Evolutionary conservation across 2,329 filamentous ascomycete species (phyloP), one percentile per base, ranked within the genome.

Genomic region (Huntiella abstrusa): DNA sequence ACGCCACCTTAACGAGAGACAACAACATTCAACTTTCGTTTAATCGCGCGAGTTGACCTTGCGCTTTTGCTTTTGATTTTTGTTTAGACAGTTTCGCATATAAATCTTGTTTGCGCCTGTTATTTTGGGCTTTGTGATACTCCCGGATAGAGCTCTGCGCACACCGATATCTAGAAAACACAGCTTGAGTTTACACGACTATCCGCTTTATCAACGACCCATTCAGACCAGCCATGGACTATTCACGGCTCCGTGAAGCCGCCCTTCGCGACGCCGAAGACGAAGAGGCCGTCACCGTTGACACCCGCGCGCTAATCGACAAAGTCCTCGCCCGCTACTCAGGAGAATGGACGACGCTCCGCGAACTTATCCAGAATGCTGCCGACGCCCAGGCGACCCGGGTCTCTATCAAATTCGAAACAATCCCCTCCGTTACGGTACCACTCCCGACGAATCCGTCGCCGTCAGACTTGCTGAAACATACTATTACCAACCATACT

Each of bases 351-450:
- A 86, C 76, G 4, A 82, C 73, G 6, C 65, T 98, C 13, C 77
- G 91, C 67, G 91, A 98, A 60, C 77, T 98, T 51, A 86, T 98
- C 39, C 91, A 98, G 58, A 98, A 98, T 59, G 91, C 91, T n/a
- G 88, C 91, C 52, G 91, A 98, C 65, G 91, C 91, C 16, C 83
- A 87, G 57, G 91, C 91, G 41, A 83, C 79, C 12, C 87, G 77
- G 47, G 88, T 96, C 54, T 82, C 76, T 40, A 84, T 98, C 58
- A 87, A 82, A 55, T 93, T 91, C 68, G 88, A 98, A 60, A 94
- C 88, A 2, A 62, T 83, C 12, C 87, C 88, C 1, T 95, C 88
- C 32, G 74, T 78, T 2, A 77, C 73, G 10, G 73, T 92, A 3
- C 82, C 87, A 5, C 74, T 88, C 5, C 71, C 75, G 0, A 60